A percentile compares a stretch with the other conserved stretches of the same genome.
Conservation (phyloP, 352 stramenopile genomes). For the Globisporangium irregulare region DNA sequence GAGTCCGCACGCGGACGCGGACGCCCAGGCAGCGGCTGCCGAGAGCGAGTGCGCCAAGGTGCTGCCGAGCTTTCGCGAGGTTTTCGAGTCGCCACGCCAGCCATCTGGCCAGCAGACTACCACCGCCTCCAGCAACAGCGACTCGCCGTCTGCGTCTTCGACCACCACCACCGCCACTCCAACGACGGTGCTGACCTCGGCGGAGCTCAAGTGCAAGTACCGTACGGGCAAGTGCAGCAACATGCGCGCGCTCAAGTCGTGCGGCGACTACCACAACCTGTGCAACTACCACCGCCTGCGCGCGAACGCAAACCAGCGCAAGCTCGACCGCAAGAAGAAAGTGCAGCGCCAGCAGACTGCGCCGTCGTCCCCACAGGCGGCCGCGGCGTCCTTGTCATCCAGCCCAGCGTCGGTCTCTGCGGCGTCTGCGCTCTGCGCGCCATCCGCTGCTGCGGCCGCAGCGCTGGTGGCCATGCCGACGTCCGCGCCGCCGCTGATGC, state of each 20-base stretch:
- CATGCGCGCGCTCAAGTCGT: conserved; percentile 66
- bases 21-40: conserved; percentile 15
- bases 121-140: not conserved
- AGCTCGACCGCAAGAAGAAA: conserved; percentile 84
- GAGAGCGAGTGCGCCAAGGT: conserved; percentile 17
- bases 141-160: not conserved
- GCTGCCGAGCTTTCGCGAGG: conserved; percentile 62
- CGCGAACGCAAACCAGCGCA: conserved; percentile 80
- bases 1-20: conserved; percentile 11
- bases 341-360: conserved; percentile 43
- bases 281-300: conserved; percentile 81
- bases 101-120: conserved; percentile 1
- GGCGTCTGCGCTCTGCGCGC: conserved; percentile 12
- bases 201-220: conserved; percentile 76
- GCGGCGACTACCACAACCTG: conserved; percentile 78
- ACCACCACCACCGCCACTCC: conserved; percentile 6
- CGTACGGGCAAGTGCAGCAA: conserved; percentile 81
- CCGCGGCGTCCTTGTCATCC: not conserved
- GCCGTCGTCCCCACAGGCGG: conserved; percentile 9
- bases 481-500: conserved; percentile 3
- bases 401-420: conserved; percentile 12
- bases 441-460: conserved; percentile 38
- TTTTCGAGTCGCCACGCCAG: conserved; percentile 37
- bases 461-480: conserved; percentile 33
- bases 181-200: conserved; percentile 19